Evolutionary conservation across 805 yeast species (phyloP), one percentile per base, ranked within the genome.

Genomic region (Kuraishia floccosa): DNA sequence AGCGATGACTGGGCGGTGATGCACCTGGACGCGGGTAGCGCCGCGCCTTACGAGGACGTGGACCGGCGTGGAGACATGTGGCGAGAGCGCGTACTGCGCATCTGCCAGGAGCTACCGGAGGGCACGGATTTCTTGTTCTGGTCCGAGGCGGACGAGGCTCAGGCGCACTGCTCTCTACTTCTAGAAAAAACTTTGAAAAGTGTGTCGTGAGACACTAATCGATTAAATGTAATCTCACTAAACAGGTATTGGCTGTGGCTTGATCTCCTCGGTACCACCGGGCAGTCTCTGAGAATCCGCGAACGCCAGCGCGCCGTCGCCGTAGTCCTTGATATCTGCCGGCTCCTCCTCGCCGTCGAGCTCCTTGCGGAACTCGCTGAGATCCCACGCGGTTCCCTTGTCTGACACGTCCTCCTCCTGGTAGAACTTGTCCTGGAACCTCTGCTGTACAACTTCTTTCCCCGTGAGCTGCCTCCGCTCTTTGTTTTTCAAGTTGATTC

Each of bases 251-350:
- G 23, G 9, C 23, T 21, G 11, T 21, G 9, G 23, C 23, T 9
- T 21, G 10, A 9, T 21, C 11, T 21, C 23, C 10, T 21, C 23
- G 9, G 9, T 9, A 13, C 15, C 22, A 19, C 22, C 22, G 7
- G 22, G 22, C 9, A 19, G 15, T 9, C 12, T 17, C 32, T 39
- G 44, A 20, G 57, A 51, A 30, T 46, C 54, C 10, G 50, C 47
- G 38, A 56, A 54, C 5, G 61, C 66, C 30, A 44, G 41, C 7
- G 46, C 33, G 47, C 84, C 87, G 52, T 79, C 84, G 49, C 87
- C 87, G 42, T 78, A 78, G 54, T 78, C 87, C 49, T 71, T 77
- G 40, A 76, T 66, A 31, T 60, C 63, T 25, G 56, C 64, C 24
- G 58, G 69, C 19, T 46, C 56, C 26, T 63, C 72, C 20, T 72